Percentiles rank a stretch among this genome's conserved stretches.
Conservation (phyloP, 495 filamentous ascomycete species). For the Venustampulla echinocandica region DNA sequence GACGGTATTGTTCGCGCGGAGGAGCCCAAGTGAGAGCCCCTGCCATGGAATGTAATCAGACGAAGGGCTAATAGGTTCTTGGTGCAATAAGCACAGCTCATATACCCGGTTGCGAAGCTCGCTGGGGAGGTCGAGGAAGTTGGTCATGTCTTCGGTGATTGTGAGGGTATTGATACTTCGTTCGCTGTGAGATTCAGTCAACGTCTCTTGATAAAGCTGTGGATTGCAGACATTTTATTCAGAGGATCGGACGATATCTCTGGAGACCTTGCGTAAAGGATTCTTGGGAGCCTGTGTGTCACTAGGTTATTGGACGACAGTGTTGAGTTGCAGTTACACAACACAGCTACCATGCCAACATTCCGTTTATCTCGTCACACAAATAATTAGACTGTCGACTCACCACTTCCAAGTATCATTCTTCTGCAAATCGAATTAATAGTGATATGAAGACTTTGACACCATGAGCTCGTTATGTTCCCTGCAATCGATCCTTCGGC, state of each 20-base stretch:
- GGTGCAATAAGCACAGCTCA: conserved; percentile 9
- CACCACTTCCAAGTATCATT: no score
- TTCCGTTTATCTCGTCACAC: no score
- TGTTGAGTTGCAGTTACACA: conserved; percentile 15
- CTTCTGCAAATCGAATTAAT: no score
- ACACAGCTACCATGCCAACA: no score
- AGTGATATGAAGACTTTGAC: no score
- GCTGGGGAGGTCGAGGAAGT: conserved; percentile 14
- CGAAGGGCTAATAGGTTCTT: conserved; percentile 14
- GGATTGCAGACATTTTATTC: no score
- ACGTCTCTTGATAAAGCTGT: conserved; percentile 2
- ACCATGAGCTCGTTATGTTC: no score
- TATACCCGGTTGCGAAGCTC: conserved; percentile 18
- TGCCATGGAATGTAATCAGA: background rate
- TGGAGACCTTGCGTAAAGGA: no score
- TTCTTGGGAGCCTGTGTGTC: conserved; percentile 13
- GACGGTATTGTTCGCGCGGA: conserved; percentile 10
- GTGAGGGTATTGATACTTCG: conserved; percentile 12
- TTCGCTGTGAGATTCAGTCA: conserved; percentile 11
- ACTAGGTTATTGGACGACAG: conserved; percentile 14
- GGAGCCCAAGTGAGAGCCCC: conserved; percentile 7
- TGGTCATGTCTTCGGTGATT: conserved; percentile 13
- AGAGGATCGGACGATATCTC: no score
- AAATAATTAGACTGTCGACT: no score
- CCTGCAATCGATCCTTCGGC: no score